phyloP scores from a whole-genome alignment of 805 yeast genomes.

The Starmera pachycereana region DNA sequence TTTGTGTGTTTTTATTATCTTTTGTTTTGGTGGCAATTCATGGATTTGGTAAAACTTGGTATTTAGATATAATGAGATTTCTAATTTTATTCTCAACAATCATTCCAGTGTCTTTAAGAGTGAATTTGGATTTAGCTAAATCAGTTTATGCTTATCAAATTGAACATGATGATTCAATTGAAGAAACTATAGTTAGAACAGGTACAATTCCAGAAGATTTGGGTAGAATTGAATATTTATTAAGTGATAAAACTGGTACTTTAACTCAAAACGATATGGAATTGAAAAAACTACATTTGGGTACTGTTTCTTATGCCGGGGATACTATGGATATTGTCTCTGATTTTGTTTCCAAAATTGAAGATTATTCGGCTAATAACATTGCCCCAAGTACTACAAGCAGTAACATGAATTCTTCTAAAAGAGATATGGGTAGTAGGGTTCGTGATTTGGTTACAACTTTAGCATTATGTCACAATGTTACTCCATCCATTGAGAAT shows the following conservation, averaged over 20 bases:
- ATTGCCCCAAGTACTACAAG: constrained; percentile 8
- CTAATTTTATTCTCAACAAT: constrained; percentile 88
- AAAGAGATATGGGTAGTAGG: constrained; percentile 63
- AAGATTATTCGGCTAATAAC: constrained; percentile 10
- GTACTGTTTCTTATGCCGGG: constrained; percentile 84
- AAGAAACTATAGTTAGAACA: constrained; percentile 87
- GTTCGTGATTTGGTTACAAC: constrained; percentile 77
- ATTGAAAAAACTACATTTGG: constrained; percentile 83
- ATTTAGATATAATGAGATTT: constrained; percentile 82
- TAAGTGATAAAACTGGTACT: constrained; percentile 95
- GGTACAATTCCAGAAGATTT: constrained; percentile 97
- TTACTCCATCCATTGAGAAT: constrained; percentile 83
- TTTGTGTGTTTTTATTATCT: constrained; percentile 72
- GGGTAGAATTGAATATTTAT: constrained; percentile 87
- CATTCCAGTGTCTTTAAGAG: constrained; percentile 92
- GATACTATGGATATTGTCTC: constrained; percentile 87
- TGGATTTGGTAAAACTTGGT: constrained; percentile 74
- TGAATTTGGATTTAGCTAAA: constrained; percentile 89
- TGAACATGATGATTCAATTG: constrained; percentile 73
- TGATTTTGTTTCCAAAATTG: constrained; percentile 40
- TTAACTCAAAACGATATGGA: constrained; percentile 98
- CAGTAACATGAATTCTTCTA: constrained; percentile 19
- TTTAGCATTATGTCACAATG: constrained; percentile 92
- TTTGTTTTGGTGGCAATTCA: constrained; percentile 69
- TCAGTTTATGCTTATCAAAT: constrained; percentile 94